phyloP scores from a whole-genome alignment of 139 green algal species.

The Auxenochlorella pyrenoidosa region DNA sequence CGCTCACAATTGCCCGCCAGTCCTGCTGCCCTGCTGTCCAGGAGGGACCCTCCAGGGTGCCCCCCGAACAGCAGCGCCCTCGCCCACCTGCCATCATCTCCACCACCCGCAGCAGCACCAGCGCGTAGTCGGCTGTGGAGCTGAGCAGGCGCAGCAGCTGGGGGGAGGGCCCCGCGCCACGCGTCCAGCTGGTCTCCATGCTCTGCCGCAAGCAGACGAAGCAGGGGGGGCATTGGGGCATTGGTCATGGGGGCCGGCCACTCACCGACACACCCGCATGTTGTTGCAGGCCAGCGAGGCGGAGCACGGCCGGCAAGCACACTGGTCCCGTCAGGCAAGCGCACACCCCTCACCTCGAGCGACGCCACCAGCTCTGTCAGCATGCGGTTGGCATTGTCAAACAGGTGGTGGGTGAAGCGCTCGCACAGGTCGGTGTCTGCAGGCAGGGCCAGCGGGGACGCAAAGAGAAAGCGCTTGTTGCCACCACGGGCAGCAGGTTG shows the following conservation, averaged over 20 bases:
- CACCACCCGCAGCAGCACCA: constrained; percentile 75
- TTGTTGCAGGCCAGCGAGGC: not conserved
- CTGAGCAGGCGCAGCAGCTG: constrained; percentile 29
- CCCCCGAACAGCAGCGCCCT: no score
- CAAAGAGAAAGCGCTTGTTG: no score
- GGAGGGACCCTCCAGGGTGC: no score
- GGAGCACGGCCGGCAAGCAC: not conserved
- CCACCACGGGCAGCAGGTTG: no score
- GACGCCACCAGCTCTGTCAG: constrained; percentile 82
- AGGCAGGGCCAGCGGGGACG: no score
- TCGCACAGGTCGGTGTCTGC: constrained; percentile 42
- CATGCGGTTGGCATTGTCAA: constrained; percentile 89
- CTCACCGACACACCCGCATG: not conserved
- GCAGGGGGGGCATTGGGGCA: no score
- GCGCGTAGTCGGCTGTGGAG: constrained; percentile 21
- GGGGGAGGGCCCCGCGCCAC: not conserved
- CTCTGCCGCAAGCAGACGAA: not conserved
- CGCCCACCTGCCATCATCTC: constrained; percentile 68
- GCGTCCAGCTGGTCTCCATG: not conserved
- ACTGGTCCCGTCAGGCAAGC: no score
- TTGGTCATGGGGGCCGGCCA: no score
- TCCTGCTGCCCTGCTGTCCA: no score
- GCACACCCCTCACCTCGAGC: constrained; percentile 56
- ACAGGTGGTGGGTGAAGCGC: constrained; percentile 87
- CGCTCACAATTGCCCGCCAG: no score